Base-by-base conservation (phyloP, 2,329 filamentous ascomycete species). In the Paecilomyces dactylethromorphus region DNA sequence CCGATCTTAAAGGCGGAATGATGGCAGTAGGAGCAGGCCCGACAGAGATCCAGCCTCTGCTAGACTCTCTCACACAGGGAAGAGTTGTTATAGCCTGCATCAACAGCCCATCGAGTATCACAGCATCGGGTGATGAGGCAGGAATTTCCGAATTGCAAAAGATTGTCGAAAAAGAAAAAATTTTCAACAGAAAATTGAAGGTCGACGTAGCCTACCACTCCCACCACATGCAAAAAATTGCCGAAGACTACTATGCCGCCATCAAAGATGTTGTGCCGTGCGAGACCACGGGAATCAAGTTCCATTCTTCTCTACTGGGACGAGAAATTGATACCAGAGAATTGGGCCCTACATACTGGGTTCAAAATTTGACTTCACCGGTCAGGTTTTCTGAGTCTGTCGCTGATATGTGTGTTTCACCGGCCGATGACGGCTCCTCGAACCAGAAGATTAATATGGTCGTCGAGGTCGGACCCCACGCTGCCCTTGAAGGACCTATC, bases 391-490 rank as follows among this genome's bases (percentile, higher is more conserved):
- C 26, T 29, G 26, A 29, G 26, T 29, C 26, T 29, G 4, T 29
- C 4, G 26, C 2, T 29, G 26, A 29, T 29, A 29, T 29, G 26
- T 29, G 26, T 7, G 7, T 29, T 5, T 29, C 26, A 29, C 7
- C 26, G 26, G 26, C 26, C 7, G 26, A 5, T 7, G 26, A 29
- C 26, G 26, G 26, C 26, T 29, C 2, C 26, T 29, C 26, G 24
- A 52, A 57, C 15, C 53, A 62, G 12, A 33, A 55, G n/a, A 58
- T 58, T 22, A 51, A 59, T 59, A 55, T 65, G 32, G 51, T 67
- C 1, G 11, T 75, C 2, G 74, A 76, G 61, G 58, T 78, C 49
- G 75, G 75, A 3, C 74, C 75, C 13, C 74, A 76, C 55, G 57
- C 61, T 0, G 69, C 73, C 1, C 66, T 77, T 1, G 58, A 62